Base-by-base conservation (phyloP, 2,329 filamentous ascomycete genomes). In the Talaromyces amestolkiae region DNA sequence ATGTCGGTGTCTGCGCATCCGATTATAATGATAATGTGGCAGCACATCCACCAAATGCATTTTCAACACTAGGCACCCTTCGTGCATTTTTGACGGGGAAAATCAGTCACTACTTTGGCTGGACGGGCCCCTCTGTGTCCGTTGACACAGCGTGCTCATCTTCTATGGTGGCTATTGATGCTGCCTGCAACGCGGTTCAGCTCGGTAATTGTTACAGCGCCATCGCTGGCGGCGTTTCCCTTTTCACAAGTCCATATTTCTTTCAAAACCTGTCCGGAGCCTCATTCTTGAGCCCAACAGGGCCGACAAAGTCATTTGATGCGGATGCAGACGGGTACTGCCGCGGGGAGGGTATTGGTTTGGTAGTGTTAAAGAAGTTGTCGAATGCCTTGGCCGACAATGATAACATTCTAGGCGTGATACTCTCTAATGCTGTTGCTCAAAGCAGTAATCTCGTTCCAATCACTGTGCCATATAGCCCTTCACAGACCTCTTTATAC, bases 201-300 rank as follows among this genome's bases (percentile, higher is more conserved):
- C 41, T 43, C 7, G 15, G 17, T 5, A 73, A 77, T 31, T 72
- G 67, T 17, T 67, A 67, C 2, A 64, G 72, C 0, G 72, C 74
- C 7, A 47, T 75, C 9, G 70, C 68, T 17, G 64, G 68, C 15
- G 72, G 72, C 2, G 39, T 69, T 3, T 70, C 71, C 27, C 61
- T 73, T 1, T 65, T 74, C 15, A 70, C 31, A 72, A 74, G 0
- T 68, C 73, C 17, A 69, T 72, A 58, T 75, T 72, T 61, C 70
- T 78, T 9, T 69, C 72, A 3, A 71, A 74, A 63, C 72, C 72
- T 58, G 74, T 75, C 22, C 65, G 73, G n/a, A 68, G 81, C 71
- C 72, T 85, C 54, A 80, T 87, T 27, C 84, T 83, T 84, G 0
- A 81, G 76, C 0, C 80, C 85, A 27, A 80, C 81, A 0, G 84